Evolutionary conservation across 1,139 yeast species (phyloP).

Genomic region (Zygosaccharomyces sapae): DNA sequence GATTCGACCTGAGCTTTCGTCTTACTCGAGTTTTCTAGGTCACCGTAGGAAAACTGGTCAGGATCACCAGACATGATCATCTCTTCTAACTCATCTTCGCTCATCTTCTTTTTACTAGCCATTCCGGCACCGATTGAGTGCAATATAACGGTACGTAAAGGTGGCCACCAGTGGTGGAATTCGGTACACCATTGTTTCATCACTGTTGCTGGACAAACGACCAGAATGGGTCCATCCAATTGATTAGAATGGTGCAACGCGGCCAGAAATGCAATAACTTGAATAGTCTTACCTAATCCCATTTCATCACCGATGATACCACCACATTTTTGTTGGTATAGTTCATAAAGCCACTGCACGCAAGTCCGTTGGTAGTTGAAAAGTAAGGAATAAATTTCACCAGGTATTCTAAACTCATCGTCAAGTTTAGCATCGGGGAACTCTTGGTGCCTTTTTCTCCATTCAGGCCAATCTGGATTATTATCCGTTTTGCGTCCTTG

Average conservation of each 20-base stretch:
- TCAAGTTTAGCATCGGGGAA: conserved; percentile 71
- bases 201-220: conserved; percentile 96
- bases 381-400: conserved; percentile 80
- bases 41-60: conserved; percentile 42
- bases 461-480: conserved; percentile 40
- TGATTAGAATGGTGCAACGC: conserved; percentile 80
- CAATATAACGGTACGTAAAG: conserved; percentile 75
- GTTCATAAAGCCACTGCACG: conserved; percentile 74
- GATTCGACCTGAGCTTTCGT: conserved; percentile 29
- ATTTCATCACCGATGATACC: conserved; percentile 97
- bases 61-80: conserved; percentile 45
- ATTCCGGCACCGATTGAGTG: conserved; percentile 94
- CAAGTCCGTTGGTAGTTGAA: conserved; percentile 95
- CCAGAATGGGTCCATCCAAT: conserved; percentile 69
- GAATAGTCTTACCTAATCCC: conserved; percentile 96
- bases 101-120: conserved; percentile 41
- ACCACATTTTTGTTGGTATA: conserved; percentile 81
- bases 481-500: conserved; percentile 25
- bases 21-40: conserved; percentile 29
- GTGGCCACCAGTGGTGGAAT: conserved; percentile 98
- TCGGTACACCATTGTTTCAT: conserved; percentile 95
- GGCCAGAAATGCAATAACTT: conserved; percentile 83
- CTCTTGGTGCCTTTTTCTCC: conserved; percentile 73
- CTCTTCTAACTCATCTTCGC: conserved; percentile 43
- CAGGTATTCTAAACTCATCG: conserved; percentile 71